A percentile compares a stretch with the other conserved stretches of the same genome.
phyloP scores from a whole-genome alignment of 768 basidiomycete genomes.

The Boletales sp. region DNA sequence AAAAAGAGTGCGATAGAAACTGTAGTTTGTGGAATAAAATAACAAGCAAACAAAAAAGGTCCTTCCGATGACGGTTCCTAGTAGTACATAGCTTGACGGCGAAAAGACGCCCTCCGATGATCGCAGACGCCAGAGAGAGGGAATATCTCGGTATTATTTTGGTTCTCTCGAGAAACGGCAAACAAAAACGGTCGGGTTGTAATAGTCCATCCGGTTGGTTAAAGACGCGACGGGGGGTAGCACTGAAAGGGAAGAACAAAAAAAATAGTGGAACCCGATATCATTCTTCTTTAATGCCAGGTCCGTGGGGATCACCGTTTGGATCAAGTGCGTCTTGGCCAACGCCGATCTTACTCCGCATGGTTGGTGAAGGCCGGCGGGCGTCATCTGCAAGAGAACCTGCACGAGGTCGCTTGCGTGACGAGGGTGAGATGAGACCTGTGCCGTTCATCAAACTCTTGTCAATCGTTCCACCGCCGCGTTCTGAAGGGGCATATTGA shows the following conservation, averaged over 20 bases:
- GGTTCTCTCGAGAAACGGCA: too few relatives aligned
- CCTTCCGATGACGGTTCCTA: too few relatives aligned
- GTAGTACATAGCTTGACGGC: neutral
- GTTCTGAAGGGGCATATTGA: slow-evolving; percentile 29
- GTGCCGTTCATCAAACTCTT: slow-evolving; percentile 19
- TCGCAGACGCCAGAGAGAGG: neutral
- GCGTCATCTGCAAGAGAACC: slow-evolving; percentile 16
- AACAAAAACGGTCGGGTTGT: too few relatives aligned
- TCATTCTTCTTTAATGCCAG: slow-evolving; percentile 29
- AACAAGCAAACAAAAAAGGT: too few relatives aligned
- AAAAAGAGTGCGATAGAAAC: too few relatives aligned
- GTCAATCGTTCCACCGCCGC: slow-evolving; percentile 15
- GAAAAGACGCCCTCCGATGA: neutral
- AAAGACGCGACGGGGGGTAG: neutral
- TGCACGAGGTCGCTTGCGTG: slow-evolving; percentile 29
- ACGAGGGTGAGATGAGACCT: slow-evolving; percentile 20
- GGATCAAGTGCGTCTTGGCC: slow-evolving; percentile 17
- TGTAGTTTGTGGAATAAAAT: too few relatives aligned
- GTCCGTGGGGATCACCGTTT: slow-evolving; percentile 16
- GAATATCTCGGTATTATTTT: neutral
- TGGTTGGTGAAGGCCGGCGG: slow-evolving; percentile 19
- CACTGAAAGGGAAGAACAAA: neutral
- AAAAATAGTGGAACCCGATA: too few relatives aligned
- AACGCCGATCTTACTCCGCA: slow-evolving; percentile 12
- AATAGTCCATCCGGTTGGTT: too few relatives aligned